Conservation (phyloP, 441 rosid genomes). For the Euphorbia celastroides region DNA sequence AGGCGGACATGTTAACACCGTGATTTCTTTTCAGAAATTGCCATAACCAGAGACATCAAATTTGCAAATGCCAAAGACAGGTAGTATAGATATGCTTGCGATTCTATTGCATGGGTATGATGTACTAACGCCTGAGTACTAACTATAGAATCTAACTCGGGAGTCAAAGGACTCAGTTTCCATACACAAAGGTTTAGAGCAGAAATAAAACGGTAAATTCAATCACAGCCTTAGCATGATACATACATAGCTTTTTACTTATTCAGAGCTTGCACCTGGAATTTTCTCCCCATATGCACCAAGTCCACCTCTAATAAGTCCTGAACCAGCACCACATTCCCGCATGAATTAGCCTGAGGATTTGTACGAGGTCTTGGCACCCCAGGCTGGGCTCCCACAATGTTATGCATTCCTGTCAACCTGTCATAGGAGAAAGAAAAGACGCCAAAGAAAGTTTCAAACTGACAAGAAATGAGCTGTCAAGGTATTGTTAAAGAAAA, state of each 20-base stretch:
- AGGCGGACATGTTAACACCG: not conserved
- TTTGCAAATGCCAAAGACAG: not conserved
- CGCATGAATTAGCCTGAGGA: constrained; percentile 77
- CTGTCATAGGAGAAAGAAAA: constrained; percentile 12
- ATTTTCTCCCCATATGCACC: constrained; percentile 91
- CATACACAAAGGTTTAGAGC: constrained; percentile 5
- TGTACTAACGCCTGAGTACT: too few species aligned
- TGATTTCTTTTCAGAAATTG: not conserved
- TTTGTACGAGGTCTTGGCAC: constrained; percentile 46
- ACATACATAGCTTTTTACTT: constrained; percentile 94
- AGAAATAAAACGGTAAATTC: not conserved
- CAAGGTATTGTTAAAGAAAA: not conserved
- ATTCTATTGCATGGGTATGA: not conserved
- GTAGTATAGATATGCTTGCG: not conserved
- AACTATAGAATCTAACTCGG: not conserved
- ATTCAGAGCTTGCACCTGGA: constrained; percentile 90
- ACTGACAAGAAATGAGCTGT: not conserved
- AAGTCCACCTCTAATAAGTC: constrained; percentile 75
- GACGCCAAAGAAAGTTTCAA: not conserved
- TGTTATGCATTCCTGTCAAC: constrained; percentile 74
- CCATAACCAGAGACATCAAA: not conserved
- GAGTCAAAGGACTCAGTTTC: not conserved
- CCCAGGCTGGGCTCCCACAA: constrained; percentile 63
- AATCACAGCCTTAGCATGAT: constrained; percentile 5
- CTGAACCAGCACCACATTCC: constrained; percentile 91